These are phyloP conservation scores for Cyberlindnera americana DNA, from an alignment of 805 yeast genomes.

Conservation along the genomic window DNA sequence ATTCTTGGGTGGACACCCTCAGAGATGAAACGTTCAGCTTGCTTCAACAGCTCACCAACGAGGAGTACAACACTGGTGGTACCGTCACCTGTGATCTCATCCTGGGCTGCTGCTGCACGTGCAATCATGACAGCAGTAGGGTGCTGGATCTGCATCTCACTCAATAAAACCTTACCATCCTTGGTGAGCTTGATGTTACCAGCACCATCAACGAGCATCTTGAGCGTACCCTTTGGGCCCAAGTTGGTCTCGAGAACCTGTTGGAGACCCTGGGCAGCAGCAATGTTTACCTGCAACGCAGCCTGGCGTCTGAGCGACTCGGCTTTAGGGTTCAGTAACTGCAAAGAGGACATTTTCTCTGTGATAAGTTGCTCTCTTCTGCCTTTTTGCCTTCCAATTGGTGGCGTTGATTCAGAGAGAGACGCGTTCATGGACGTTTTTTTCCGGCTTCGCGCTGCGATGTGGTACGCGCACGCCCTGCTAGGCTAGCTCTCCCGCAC, in stretches of 20 bases:
- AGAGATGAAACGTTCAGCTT: conserved; percentile 84
- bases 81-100: conserved; percentile 99
- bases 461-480: not conserved
- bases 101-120: conserved; percentile 97
- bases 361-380: not conserved
- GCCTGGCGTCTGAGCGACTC: conserved; percentile 95
- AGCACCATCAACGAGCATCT: conserved; percentile 95
- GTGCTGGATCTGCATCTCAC: conserved; percentile 95
- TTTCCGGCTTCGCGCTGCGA: not conserved
- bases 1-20: conserved; percentile 98
- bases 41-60: conserved; percentile 92
- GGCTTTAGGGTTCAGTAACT: conserved; percentile 93
- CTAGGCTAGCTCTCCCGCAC: not conserved
- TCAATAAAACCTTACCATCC: conserved; percentile 90
- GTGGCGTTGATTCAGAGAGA: too few species aligned
- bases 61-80: conserved; percentile 92
- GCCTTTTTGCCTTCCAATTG: not conserved
- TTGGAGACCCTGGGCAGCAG: conserved; percentile 96
- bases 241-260: conserved; percentile 85
- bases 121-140: conserved; percentile 92
- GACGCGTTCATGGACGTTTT: conserved; percentile 4
- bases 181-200: conserved; percentile 94
- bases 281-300: conserved; percentile 90
- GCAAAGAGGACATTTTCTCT: conserved; percentile 59
- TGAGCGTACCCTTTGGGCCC: conserved; percentile 96